Percentiles rank a stretch among this genome's conserved stretches.
Evolutionary conservation across 2,329 filamentous ascomycete species (phyloP).

Genomic region (Fusarium papillatum): DNA sequence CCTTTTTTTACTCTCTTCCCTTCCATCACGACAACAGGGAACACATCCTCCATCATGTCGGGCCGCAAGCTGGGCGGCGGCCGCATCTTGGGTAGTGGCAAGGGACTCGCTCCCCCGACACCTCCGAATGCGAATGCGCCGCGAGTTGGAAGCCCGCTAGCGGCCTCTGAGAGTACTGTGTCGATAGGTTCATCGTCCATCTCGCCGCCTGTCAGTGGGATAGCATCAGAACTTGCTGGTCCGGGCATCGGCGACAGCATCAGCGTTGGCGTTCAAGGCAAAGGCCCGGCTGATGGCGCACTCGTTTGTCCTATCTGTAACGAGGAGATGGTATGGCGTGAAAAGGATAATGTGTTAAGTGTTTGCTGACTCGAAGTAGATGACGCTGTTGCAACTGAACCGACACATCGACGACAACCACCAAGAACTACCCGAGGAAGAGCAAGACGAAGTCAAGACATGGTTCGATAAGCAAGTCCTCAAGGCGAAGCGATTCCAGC

Average conservation of each 20-base stretch:
- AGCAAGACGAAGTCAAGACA: conserved; percentile 95
- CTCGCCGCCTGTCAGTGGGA: conserved; percentile 72
- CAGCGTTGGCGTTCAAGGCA: conserved; percentile 71
- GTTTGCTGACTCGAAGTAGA: conserved; percentile 59
- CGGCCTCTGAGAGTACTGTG: conserved; percentile 77
- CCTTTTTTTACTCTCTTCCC: background rate
- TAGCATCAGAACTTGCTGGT: conserved; percentile 73
- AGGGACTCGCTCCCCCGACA: conserved; percentile 78
- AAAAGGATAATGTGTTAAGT: no score
- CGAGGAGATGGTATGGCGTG: conserved; percentile 89
- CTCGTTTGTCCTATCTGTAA: conserved; percentile 98
- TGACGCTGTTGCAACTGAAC: conserved; percentile 94
- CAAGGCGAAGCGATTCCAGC: conserved; percentile 94
- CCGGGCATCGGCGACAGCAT: conserved; percentile 89
- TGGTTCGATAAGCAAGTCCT: conserved; percentile 97
- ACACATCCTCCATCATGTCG: conserved; percentile 70
- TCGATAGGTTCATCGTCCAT: conserved; percentile 80
- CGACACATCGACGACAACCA: conserved; percentile 88
- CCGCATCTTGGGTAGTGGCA: conserved; percentile 89
- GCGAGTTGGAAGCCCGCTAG: conserved; percentile 63
- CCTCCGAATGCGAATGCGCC: conserved; percentile 55
- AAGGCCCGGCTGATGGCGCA: conserved; percentile 63
- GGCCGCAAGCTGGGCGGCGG: conserved; percentile 91
- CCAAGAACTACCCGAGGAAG: conserved; percentile 88
- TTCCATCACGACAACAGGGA: background rate